Base-by-base conservation (phyloP, 2,329 filamentous ascomycete species). In the Fusarium gaditjirri region DNA sequence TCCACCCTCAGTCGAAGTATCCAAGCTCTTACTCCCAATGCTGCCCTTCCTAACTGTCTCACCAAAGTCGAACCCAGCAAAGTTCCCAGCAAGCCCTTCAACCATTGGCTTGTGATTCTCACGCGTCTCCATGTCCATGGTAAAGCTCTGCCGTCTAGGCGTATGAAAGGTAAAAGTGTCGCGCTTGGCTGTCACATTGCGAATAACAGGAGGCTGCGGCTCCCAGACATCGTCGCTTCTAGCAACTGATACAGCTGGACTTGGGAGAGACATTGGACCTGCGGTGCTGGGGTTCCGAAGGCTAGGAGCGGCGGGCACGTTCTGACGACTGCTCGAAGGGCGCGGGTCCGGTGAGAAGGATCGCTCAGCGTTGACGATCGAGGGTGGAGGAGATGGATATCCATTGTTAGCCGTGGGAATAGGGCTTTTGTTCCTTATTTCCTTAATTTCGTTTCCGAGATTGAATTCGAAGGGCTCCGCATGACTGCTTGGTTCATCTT, bases 111-210 rank as follows among this genome's bases (percentile, higher is more conserved):
- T 77, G 6, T 70, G 64, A 12, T 31, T 64, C 38, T 68, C 49
- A 13, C 44, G 70, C 46, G 65, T 58, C 38, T 87, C 84, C 17
- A 87, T 80, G 62, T 84, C 83, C 80, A 86, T 85, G 8, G 84
- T 83, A 59, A 88, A 80, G 72, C 87, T 89, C 49, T 82, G 81
- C 39, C 84, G 81, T 25, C 83, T 81, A 4, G 85, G 81, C 1
- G 83, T 81, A 68, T 82, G 82, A 25, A 86, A 83, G 0, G 84
- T 84, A 19, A 87, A 73, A 3, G 86, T 87, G 46, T 89, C 86
- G 36, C 86, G 84, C 75, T 84, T 86, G 7, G 86, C 85, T n/a
- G 76, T 72, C 1, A 87, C 84, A 46, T 84, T 84, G 38, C 83
- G 84, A 42, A 88, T 84, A 8, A 87, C 78, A 3, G 86, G 86